Evolutionary conservation across 2,329 filamentous ascomycete genomes (phyloP), one percentile per base, ranked within the genome.

Genomic region (Aspergillus ustus): DNA sequence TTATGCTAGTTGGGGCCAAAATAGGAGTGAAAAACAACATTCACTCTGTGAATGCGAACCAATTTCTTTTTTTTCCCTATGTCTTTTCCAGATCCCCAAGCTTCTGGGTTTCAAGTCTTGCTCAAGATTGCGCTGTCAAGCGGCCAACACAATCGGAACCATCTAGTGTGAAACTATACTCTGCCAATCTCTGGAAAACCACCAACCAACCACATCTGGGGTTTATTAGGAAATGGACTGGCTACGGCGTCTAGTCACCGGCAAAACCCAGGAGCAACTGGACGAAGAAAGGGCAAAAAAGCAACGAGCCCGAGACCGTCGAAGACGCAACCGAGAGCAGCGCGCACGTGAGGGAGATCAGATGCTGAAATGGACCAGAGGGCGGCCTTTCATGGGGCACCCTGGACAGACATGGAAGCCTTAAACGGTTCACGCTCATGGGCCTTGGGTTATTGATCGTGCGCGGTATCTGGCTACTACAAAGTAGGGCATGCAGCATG

Each of bases 1-100:
- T 44, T 29, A 53, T 46, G 66, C 66, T 63, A 17, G 37, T 58
- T 63, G 49, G 49, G 56, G 57, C 57, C 40, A 20, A 28, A 48
- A 34, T 53, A 19, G 48, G 17, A 53, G 31, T 37, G n/a, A 34
- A 40, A 2, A 17, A 31, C 49, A 43, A 20, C 54, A 57, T 22
- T 51, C 29, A 22, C 15, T 34, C 22, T 45, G n/a, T 19, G 25
- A 25, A 15, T 13, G 34, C 34, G 4, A 40, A 4, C 4, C 15
- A 3, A 22, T n/a, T 22, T n/a, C 28, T n/a, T 28, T 20, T 19
- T 2, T 15, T 2, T 28, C 20, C 31, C 20, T 29, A 34, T 51
- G 22, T 43, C 22, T 25, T 48, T 13, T 40, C 11, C 11, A 40
- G 34, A 11, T 40, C 11, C 15, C 34, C 34, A 15, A 15, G 34